Base-by-base conservation (phyloP, 2,329 filamentous ascomycete species). In the Fusarium siculi region DNA sequence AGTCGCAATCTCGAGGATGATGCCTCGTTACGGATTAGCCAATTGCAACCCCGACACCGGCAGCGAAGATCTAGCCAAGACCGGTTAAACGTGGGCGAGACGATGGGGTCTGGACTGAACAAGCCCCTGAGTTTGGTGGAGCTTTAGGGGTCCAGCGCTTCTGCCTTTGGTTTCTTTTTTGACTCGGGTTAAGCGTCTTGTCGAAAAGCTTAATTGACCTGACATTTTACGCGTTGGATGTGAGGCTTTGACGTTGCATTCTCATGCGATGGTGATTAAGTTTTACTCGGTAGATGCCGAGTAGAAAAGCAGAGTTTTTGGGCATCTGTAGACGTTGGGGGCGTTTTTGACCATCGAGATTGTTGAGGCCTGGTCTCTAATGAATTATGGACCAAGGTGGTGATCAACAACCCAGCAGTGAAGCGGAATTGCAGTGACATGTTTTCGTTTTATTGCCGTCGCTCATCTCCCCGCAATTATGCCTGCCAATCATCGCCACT, bases 1-100 rank as follows among this genome's bases (percentile, higher is more conserved):
- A 53, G 52, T 18, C 53, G 59, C 34, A 70, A 69, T 69, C 66
- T 69, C 40, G 53, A 58, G 25, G 23, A 49, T 23, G 50, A 39
- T 63, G 56, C 68, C 46, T 47, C 30, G 23, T 23, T 70, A 53
- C 65, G 52, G 14, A 28, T 15, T 32, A 58, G 18, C 66, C 66
- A 69, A 70, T 63, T 18, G 21, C 6, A 2, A 12, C 9, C 50
- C 50, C 10, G 23, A 6, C 21, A 15, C 52, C 19, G 8, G 0
- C 15, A 14, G 7, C 3, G 2, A 4, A 10, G 11, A 16, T 32
- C 44, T 63, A 56, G 50, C 66, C 36, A 10, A 7, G 54, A 46
- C 14, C 25, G 47, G 64, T 36, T 55, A 42, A 68, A 19, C 16
- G 4, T 3, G 25, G n/a, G 23, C 50, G 14, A 28, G 30, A 34